Evolutionary conservation across 306 rosid species (phyloP).

Genomic region (Trifolium subterraneum): DNA sequence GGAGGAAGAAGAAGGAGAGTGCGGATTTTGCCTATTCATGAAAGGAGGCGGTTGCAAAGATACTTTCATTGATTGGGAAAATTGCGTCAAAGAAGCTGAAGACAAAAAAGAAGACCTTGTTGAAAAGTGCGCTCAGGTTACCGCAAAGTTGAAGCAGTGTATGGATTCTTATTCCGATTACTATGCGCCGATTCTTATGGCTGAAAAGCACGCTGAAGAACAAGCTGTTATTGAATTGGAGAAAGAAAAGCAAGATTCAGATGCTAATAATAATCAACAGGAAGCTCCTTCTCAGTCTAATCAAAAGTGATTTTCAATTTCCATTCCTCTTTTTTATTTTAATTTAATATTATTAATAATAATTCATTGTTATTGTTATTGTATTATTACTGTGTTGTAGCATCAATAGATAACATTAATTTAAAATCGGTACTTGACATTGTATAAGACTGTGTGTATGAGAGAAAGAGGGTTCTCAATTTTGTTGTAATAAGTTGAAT

Average conservation of each 20-base stretch:
- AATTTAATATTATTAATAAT: neutral
- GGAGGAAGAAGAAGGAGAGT: constrained; percentile 50
- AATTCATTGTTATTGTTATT: constrained; percentile 1
- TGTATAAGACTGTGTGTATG: neutral
- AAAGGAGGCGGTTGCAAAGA: constrained; percentile 81
- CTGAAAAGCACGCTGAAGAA: constrained; percentile 73
- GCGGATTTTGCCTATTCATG: constrained; percentile 89
- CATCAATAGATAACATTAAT: constrained; percentile 1
- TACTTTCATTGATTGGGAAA: constrained; percentile 65
- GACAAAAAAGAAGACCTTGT: constrained; percentile 61
- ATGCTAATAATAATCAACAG: too few species aligned
- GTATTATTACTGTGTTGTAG: constrained; percentile 1
- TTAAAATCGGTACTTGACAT: neutral
- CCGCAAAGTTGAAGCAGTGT: constrained; percentile 57
- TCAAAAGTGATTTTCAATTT: constrained; percentile 34
- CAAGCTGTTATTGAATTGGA: constrained; percentile 40
- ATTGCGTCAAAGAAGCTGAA: constrained; percentile 73
- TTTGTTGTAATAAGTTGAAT: constrained; percentile 37
- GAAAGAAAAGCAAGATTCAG: neutral
- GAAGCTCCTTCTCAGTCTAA: constrained; percentile 7
- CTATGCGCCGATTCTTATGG: constrained; percentile 68
- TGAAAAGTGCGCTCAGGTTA: constrained; percentile 67
- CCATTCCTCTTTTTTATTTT: neutral
- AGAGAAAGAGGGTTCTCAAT: neutral
- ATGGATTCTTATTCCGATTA: constrained; percentile 79